Evolutionary conservation across 192 early-diverging fungal species (phyloP).

Genomic region (Ambispora gerdemannii): DNA sequence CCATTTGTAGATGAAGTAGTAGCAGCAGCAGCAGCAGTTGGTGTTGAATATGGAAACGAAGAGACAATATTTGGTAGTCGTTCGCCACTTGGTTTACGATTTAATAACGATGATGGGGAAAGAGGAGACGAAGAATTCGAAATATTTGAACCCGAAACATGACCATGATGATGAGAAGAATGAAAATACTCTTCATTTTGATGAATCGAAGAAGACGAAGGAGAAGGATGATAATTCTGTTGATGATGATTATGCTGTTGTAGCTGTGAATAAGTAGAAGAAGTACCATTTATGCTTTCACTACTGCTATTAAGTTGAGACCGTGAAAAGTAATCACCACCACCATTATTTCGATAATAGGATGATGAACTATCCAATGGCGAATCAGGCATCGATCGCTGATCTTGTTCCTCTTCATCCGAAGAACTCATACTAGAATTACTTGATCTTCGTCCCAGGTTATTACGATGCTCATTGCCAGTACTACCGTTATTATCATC

Average conservation of each 20-base stretch:
- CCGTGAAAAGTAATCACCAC: conserved; percentile 11
- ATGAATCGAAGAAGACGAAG: background rate
- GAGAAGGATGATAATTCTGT: background rate
- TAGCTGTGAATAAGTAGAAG: background rate
- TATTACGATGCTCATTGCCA: background rate
- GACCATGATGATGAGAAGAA: background rate
- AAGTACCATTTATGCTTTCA: background rate
- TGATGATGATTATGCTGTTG: background rate
- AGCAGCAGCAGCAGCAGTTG: background rate
- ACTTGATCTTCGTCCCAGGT: conserved; percentile 13
- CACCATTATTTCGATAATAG: no score
- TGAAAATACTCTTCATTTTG: conserved; percentile 7
- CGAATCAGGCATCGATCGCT: conserved; percentile 6
- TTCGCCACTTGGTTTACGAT: background rate
- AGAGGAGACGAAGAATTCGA: background rate
- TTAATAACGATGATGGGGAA: background rate
- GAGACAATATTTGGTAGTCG: background rate
- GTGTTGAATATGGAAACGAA: background rate
- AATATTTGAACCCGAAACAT: background rate
- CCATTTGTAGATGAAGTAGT: background rate
- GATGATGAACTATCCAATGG: background rate
- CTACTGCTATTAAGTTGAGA: background rate
- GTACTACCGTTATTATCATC: background rate
- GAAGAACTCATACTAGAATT: conserved; percentile 18
- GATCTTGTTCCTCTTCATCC: conserved; percentile 1